Evolutionary conservation across 1,139 yeast genomes (phyloP), one percentile per base, ranked within the genome.

Genomic region (Sugiyamaella japonica): DNA sequence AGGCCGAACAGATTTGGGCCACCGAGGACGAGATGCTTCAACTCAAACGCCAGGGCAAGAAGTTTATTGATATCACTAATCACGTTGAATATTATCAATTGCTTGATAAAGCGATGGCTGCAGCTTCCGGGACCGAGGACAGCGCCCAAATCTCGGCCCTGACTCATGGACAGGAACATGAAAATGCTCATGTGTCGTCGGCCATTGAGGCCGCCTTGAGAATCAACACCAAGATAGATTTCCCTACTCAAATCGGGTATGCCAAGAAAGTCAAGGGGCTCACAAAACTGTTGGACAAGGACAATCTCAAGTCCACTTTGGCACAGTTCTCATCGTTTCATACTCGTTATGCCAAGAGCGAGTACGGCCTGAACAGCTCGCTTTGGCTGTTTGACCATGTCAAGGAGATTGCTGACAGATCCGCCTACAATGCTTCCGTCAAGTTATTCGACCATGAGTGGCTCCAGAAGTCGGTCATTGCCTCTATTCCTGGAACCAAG

Each of bases 261-360:
- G 55, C 64, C 7, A 65, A 76, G 2, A 66, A 69, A 9, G 83
- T 89, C 38, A 61, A 69, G 2, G 61, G 67, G 3, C 67, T 85
- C 47, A 69, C 77, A 50, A 64, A 64, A 16, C 54, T 69, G 3
- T 77, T 85, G 56, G 76, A 81, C 59, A 72, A 71, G 53, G 74
- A 73, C 7, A 69, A 73, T 28, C 77, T 88, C 72, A 74, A 79
- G 63, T 71, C 72, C 31, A 81, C 81, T 62, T 76, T 89, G 68
- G 81, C 83, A 32, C 71, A 78, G 53, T 84, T 89, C 65, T 75
- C 91, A 7, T 82, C 88, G 37, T 89, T 87, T 68, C 82, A 75
- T 70, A 85, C 91, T n/a, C 79, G 98, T 57, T 88, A 86, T 68
- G 90, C 89, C 73, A 86, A 86, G 70, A 80, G 89, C 1, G 78